phyloP scores from a whole-genome alignment of 2,329 filamentous ascomycete genomes.

The Rhinocladiella mackenziei region DNA sequence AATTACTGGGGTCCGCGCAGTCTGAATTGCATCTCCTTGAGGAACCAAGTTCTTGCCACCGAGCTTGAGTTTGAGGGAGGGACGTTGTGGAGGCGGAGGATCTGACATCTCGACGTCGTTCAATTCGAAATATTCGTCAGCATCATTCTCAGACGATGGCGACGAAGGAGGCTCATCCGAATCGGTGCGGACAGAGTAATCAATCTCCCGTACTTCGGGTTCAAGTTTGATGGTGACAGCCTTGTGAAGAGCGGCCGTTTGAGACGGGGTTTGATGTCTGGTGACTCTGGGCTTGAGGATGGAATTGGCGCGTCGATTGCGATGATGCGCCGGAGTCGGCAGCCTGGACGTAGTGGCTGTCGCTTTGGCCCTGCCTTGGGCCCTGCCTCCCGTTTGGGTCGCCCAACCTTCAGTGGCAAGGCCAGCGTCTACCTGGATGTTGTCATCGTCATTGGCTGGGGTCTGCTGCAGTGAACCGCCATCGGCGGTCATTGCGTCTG shows the following conservation, averaged over 20 bases:
- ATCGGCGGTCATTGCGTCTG: background rate
- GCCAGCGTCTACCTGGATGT: no score
- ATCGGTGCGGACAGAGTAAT: background rate
- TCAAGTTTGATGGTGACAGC: conserved; percentile 9
- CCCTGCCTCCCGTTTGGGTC: background rate
- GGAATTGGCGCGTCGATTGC: conserved; percentile 12
- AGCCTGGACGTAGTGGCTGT: conserved; percentile 2
- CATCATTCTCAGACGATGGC: conserved; percentile 22
- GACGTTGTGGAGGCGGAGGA: conserved; percentile 19
- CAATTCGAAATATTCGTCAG: conserved; percentile 1
- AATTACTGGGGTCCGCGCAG: conserved; percentile 20
- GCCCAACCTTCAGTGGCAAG: no score
- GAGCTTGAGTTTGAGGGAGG: conserved; percentile 32
- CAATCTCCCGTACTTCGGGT: conserved; percentile 4
- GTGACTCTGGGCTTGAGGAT: conserved; percentile 7
- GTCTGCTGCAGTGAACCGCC: background rate
- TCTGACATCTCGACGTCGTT: conserved; percentile 15
- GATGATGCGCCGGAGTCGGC: conserved; percentile 9
- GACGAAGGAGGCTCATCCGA: no score
- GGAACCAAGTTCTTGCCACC: conserved; percentile 18
- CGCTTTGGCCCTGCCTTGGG: background rate
- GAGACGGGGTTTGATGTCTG: background rate
- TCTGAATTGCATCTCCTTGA: conserved; percentile 15
- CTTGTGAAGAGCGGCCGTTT: conserved; percentile 1
- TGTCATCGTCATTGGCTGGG: conserved; percentile 4